These are phyloP conservation scores for Salicornia ramosissima DNA, from an alignment of 148 eudicot species.

Conservation along the genomic window DNA sequence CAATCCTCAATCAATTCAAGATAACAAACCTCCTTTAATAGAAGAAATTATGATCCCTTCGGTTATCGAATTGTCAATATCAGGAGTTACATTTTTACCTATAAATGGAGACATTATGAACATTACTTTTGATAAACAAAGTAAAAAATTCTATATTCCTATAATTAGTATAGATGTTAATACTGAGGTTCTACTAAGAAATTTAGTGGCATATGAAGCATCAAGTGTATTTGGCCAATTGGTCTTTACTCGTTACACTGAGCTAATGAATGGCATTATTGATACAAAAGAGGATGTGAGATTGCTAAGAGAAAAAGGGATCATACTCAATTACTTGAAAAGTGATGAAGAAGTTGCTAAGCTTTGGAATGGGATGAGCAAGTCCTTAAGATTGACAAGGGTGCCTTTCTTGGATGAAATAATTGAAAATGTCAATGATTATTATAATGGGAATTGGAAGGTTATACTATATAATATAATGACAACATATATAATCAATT, in stretches of 20 bases:
- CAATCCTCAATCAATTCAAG: conserved; percentile 10
- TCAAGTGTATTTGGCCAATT: conserved; percentile 31
- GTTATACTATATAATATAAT: conserved; percentile 27
- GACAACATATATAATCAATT: conserved; percentile 30
- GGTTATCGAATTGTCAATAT: conserved; percentile 19
- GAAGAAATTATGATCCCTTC: conserved; percentile 44
- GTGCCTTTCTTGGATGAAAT: conserved; percentile 48
- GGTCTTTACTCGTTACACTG: conserved; percentile 45
- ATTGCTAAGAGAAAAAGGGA: conserved; percentile 44
- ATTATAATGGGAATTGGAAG: conserved; percentile 46
- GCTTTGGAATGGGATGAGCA: conserved; percentile 66
- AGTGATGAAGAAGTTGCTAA: conserved; percentile 51
- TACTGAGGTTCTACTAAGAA: conserved; percentile 30
- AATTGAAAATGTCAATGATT: conserved; percentile 47
- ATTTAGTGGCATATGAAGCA: conserved; percentile 56
- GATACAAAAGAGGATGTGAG: conserved; percentile 52
- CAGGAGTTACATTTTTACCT: conserved; percentile 27
- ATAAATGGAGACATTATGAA: conserved; percentile 19
- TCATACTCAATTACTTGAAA: conserved; percentile 44
- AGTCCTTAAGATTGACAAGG: conserved; percentile 40
- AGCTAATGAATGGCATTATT: conserved; percentile 62
- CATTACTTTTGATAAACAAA: conserved; percentile 23
- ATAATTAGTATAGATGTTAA: conserved; percentile 18
- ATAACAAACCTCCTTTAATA: conserved; percentile 10
- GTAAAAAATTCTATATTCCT: conserved; percentile 24